Percentiles rank a stretch among this genome's conserved stretches.
These are phyloP conservation scores for Mucor lusitanicus DNA, from an alignment of 371 early-diverging fungal species.

Conservation along the genomic window DNA sequence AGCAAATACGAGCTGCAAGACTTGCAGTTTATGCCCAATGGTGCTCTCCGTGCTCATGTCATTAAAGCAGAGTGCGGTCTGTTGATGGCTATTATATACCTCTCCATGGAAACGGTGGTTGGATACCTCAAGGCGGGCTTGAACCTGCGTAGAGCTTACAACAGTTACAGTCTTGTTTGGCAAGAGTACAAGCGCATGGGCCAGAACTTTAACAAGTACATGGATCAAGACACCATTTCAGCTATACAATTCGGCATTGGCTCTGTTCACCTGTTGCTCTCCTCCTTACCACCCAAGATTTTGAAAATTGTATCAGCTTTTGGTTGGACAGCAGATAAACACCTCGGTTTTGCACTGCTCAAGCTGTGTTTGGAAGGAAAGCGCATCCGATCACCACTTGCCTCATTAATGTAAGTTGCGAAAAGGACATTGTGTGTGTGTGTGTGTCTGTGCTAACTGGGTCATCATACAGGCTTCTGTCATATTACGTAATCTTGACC, in stretches of 20 bases:
- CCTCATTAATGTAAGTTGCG: constrained; percentile 53
- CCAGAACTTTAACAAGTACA: constrained; percentile 36
- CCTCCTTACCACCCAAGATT: constrained; percentile 60
- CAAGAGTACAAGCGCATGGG: constrained; percentile 55
- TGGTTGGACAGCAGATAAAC: constrained; percentile 61
- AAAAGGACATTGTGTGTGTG: not conserved
- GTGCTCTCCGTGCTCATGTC: constrained; percentile 62
- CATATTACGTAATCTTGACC: constrained; percentile 46
- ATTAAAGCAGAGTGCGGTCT: constrained; percentile 61
- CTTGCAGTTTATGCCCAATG: constrained; percentile 49
- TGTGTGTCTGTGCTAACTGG: not conserved
- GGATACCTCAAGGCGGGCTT: constrained; percentile 65
- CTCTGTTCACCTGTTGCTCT: constrained; percentile 59
- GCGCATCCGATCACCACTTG: constrained; percentile 59
- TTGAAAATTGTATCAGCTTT: constrained; percentile 58
- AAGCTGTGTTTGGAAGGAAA: constrained; percentile 56
- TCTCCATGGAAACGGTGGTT: constrained; percentile 57
- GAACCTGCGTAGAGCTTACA: constrained; percentile 58
- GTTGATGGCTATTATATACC: constrained; percentile 55
- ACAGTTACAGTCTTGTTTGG: constrained; percentile 51
- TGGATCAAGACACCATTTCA: constrained; percentile 48
- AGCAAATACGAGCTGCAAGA: constrained; percentile 30
- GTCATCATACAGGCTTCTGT: constrained; percentile 29
- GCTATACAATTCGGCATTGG: constrained; percentile 60
- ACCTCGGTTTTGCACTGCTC: constrained; percentile 60